Evolutionary conservation across 1,284 basidiomycete species (phyloP), one percentile per base, ranked within the genome.

Genomic region (Abortiporus biennis): DNA sequence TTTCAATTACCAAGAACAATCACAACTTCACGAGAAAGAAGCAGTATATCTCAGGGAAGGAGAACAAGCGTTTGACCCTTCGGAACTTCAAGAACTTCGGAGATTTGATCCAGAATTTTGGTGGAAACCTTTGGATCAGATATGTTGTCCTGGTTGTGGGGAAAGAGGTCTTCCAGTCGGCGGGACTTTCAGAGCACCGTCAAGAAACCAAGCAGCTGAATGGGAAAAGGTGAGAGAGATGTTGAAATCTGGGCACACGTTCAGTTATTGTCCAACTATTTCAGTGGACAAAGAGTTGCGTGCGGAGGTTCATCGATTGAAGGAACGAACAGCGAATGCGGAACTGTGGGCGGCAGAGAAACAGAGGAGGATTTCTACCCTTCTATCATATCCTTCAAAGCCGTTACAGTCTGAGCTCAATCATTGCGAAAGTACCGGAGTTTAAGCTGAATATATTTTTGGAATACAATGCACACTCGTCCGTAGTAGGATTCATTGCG

Each of bases 81-180:
- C 24, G 5, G 37, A 39, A 22, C 21, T 39, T 5, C 5, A 39
- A 19, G 6, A n/a, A 30, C 19, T 24, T 11, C 9, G 17, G 11
- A 6, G 30, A 19, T 9, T 11, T 13, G 30, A 19, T 19, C 37
- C 37, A 22, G 20, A 9, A 5, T 39, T 39, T 16, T 22, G 20
- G n/a, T 36, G 37, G 32, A 24, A 6, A 21, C n/a, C 38, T 19
- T 23, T 33, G 40, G 13, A 16, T 13, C 11, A 23, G 30, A 17
- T 24, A 11, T 40, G 44, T 19, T 48, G 47, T 32, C 47, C 47
- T 1, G 36, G 36, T 4, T 48, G 47, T 25, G 47, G 47, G 11
- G 23, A 37, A 13, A 24, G 36, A 1, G 44, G 44, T 9, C n/a
- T 13, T 5, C 4, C 16, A 19, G 47, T 48, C 6, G 47, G 47